phyloP scores from a whole-genome alignment of 2,329 filamentous ascomycete species.

The Fusarium solani-melongenae region DNA sequence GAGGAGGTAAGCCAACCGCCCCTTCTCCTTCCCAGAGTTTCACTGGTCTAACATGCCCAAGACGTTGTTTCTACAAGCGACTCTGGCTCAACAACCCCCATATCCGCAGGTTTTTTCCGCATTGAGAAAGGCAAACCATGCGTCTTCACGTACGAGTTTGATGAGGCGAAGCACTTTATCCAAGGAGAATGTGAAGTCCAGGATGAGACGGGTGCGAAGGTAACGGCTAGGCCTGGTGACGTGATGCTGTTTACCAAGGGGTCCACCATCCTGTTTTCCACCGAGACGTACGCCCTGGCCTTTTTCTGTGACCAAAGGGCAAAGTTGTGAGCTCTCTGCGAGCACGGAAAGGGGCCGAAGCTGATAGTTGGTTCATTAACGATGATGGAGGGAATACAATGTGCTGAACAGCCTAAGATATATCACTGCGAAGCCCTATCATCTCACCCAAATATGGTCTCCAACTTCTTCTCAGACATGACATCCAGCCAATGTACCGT shows the following conservation, averaged over 20 bases:
- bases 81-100: background rate
- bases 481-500: constrained; percentile 26
- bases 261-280: constrained; percentile 8
- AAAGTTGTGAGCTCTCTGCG: background rate
- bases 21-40: background rate
- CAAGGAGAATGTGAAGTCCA: background rate
- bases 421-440: too few relatives aligned
- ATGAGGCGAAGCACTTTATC: constrained; percentile 8
- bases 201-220: constrained; percentile 4
- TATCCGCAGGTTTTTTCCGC: constrained; percentile 13
- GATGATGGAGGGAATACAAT: background rate
- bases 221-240: background rate
- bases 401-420: background rate
- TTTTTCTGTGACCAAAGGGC: constrained; percentile 20
- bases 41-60: background rate
- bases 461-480: constrained; percentile 21
- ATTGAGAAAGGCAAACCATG: constrained; percentile 6
- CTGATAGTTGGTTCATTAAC: too few relatives aligned
- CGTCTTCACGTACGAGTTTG: constrained; percentile 11
- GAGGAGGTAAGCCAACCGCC: background rate
- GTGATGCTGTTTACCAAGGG: constrained; percentile 10
- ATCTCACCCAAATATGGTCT: constrained; percentile 26
- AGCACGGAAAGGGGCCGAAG: rapidly evolving
- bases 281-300: background rate
- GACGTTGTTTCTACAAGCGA: constrained; percentile 11